A percentile compares a stretch with the other conserved stretches of the same genome.
These are phyloP conservation scores for Vitis hybrid DNA, from an alignment of 177 flowering plant genomes.

Conservation along the genomic window DNA sequence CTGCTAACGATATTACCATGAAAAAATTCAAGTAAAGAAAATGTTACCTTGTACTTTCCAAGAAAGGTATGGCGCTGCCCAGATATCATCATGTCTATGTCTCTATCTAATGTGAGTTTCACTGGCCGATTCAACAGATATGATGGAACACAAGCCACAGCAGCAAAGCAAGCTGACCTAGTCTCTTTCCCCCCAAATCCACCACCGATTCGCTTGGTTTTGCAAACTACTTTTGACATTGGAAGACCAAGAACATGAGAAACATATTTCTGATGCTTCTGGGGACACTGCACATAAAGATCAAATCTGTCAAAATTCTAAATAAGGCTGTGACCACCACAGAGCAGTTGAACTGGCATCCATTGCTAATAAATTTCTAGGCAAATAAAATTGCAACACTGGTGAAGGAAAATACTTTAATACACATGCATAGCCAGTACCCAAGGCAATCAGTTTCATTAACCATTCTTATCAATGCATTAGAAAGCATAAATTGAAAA, in stretches of 20 bases:
- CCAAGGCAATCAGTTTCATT: neutral
- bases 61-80: slow-evolving; percentile 98
- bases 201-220: slow-evolving; percentile 93
- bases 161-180: slow-evolving; percentile 78
- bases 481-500: neutral
- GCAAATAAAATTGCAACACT: neutral
- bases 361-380: neutral
- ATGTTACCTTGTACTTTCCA: slow-evolving; percentile 90
- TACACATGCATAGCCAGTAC: neutral
- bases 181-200: slow-evolving; percentile 99
- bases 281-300: slow-evolving; percentile 69
- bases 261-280: slow-evolving; percentile 92
- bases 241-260: slow-evolving; percentile 88
- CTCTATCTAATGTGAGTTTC: slow-evolving; percentile 85
- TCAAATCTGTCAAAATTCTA: neutral
- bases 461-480: neutral
- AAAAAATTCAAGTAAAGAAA: slow-evolving; percentile 6
- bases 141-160: slow-evolving; percentile 86
- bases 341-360: neutral
- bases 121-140: slow-evolving; percentile 84
- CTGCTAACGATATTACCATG: too few species aligned
- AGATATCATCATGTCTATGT: slow-evolving; percentile 88
- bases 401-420: neutral
- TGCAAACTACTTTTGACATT: slow-evolving; percentile 96
- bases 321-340: neutral